Conservation (phyloP, 2,329 filamentous ascomycete species). For the Colletotrichum truncatum region DNA sequence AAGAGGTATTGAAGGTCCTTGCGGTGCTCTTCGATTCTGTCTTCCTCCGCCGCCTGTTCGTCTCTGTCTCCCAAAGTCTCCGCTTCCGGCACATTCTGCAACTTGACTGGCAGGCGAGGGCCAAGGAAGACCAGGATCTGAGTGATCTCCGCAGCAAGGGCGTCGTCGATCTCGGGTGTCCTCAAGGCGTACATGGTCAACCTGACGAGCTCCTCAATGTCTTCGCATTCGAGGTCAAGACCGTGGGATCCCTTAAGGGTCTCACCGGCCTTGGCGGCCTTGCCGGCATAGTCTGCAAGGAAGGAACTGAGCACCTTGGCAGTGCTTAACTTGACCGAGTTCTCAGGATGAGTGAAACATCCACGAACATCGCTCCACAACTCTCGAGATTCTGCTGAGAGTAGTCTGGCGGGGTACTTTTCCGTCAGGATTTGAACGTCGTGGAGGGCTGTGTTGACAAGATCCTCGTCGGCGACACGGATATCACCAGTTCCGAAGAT, state of each 20-base stretch:
- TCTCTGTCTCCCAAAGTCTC: slow-evolving; percentile 53
- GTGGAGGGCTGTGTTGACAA: slow-evolving; percentile 78
- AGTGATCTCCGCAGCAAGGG: slow-evolving; percentile 80
- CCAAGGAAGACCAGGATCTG: slow-evolving; percentile 87
- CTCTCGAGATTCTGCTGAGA: slow-evolving; percentile 66
- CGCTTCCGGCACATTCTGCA: slow-evolving; percentile 44
- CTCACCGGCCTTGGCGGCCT: slow-evolving; percentile 61
- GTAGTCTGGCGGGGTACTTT: slow-evolving; percentile 69
- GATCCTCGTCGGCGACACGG: slow-evolving; percentile 70
- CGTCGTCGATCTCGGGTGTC: slow-evolving; percentile 72
- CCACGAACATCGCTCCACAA: slow-evolving; percentile 77
- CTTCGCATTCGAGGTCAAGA: slow-evolving; percentile 70
- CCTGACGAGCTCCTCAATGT: slow-evolving; percentile 68
- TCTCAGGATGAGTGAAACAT: slow-evolving; percentile 77
- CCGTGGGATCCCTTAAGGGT: slow-evolving; percentile 77
- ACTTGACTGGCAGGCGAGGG: slow-evolving; percentile 53
- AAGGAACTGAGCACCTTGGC: slow-evolving; percentile 80
- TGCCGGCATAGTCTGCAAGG: slow-evolving; percentile 79
- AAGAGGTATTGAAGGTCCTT: slow-evolving; percentile 77
- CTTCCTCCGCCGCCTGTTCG: slow-evolving; percentile 48
- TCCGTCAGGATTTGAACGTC: slow-evolving; percentile 74
- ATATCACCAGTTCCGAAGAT: slow-evolving; percentile 64
- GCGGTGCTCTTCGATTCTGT: slow-evolving; percentile 35
- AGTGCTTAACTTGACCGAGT: slow-evolving; percentile 79
- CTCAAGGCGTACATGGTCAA: slow-evolving; percentile 64